phyloP scores from a whole-genome alignment of 2,329 filamentous ascomycete species.

The Colletotrichum lupini region DNA sequence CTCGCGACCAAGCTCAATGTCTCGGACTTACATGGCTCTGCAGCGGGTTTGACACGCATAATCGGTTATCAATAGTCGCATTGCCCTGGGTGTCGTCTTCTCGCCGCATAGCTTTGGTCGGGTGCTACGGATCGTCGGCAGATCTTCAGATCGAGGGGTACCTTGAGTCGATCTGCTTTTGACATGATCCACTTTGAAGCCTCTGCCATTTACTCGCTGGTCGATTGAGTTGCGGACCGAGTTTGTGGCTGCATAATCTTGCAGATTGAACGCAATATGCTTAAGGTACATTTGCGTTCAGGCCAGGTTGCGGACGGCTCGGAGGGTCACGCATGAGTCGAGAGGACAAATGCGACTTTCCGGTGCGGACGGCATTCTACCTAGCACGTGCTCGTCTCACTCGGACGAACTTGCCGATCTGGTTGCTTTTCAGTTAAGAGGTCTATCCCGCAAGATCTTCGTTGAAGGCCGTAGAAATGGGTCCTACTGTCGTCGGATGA shows the following conservation, averaged over 20 bases:
- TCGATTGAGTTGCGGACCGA: neutral
- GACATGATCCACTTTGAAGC: neutral
- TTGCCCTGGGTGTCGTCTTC: neutral
- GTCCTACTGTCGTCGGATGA: neutral
- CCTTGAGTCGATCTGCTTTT: neutral
- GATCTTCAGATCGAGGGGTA: neutral
- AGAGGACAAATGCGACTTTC: neutral
- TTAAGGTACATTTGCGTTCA: neutral
- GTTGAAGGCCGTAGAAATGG: neutral
- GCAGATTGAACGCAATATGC: constrained; percentile 8
- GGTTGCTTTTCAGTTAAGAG: neutral
- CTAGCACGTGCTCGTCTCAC: neutral
- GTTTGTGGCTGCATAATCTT: neutral
- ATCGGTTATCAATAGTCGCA: neutral
- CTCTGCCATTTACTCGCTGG: neutral
- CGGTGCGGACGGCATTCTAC: neutral
- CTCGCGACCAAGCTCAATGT: neutral
- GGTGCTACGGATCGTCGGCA: neutral
- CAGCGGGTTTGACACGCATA: neutral
- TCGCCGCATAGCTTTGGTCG: neutral
- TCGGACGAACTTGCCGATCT: no score
- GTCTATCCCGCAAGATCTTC: neutral
- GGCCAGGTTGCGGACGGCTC: neutral
- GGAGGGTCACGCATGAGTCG: neutral
- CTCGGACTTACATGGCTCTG: neutral